Percentiles rank a stretch among this genome's conserved stretches.
Evolutionary conservation across 768 basidiomycete genomes (phyloP).

Genomic region (Boletus speciosus): DNA sequence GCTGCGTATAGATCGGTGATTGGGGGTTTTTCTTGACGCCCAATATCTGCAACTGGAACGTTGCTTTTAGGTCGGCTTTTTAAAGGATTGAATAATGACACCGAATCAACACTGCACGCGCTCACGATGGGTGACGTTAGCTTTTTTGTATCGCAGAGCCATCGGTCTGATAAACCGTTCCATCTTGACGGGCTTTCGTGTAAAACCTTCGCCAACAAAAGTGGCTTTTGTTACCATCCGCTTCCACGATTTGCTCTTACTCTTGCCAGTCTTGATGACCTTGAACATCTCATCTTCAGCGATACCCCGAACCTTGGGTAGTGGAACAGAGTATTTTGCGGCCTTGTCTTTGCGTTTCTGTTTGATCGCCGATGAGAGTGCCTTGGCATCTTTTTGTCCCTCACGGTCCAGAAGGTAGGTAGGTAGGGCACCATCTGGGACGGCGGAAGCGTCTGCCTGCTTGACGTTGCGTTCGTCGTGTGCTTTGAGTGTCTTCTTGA

Average conservation of each 20-base stretch:
- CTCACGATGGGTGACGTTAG: conserved; percentile 97
- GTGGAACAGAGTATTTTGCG: conserved; percentile 93
- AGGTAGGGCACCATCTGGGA: conserved; percentile 89
- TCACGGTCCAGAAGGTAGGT: conserved; percentile 96
- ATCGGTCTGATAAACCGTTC: conserved; percentile 97
- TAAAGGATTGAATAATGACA: background rate
- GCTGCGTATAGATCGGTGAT: conserved; percentile 95
- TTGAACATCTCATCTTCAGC: conserved; percentile 99
- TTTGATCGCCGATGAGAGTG: conserved; percentile 92
- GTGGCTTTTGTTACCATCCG: conserved; percentile 99
- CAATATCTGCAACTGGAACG: conserved; percentile 96
- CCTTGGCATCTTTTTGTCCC: conserved; percentile 97
- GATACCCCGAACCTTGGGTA: conserved; percentile 96
- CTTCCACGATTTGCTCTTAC: conserved; percentile 96
- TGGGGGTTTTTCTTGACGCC: conserved; percentile 99
- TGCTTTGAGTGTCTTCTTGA: conserved; percentile 99
- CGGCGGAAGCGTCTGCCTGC: conserved; percentile 77
- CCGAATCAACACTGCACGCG: conserved; percentile 4
- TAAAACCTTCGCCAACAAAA: conserved; percentile 97
- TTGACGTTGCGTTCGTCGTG: conserved; percentile 99
- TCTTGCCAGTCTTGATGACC: conserved; percentile 97
- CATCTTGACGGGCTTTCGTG: conserved; percentile 98
- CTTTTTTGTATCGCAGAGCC: conserved; percentile 97
- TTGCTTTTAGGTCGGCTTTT: conserved; percentile 92
- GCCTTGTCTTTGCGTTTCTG: conserved; percentile 99